Conservation (phyloP, 2,329 filamentous ascomycete species). For the Cytospora piceae region DNA sequence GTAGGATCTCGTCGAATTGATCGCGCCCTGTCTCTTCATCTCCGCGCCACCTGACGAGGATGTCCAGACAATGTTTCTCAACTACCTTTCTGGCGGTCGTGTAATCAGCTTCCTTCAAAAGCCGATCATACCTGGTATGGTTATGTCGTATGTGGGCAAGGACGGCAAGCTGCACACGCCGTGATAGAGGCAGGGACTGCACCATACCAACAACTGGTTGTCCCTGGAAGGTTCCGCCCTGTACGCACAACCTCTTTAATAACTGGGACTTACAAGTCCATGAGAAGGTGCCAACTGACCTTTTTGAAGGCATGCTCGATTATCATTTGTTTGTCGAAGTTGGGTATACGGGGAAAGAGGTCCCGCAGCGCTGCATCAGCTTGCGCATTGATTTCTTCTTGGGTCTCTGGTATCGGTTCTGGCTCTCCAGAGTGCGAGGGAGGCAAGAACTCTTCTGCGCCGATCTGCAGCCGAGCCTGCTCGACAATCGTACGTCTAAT, state of each 20-base stretch:
- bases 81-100: slow-evolving; percentile 64
- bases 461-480: slow-evolving; percentile 47
- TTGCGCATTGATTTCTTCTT: slow-evolving; percentile 64
- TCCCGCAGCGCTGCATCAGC: slow-evolving; percentile 66
- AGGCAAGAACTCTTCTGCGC: slow-evolving; percentile 36
- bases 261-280: background rate
- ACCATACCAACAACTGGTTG: slow-evolving; percentile 63
- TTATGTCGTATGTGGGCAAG: slow-evolving; percentile 68
- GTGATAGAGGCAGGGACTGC: slow-evolving; percentile 58
- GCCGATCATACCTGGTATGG: slow-evolving; percentile 67
- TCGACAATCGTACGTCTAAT: slow-evolving; percentile 63
- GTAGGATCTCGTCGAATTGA: slow-evolving; percentile 67
- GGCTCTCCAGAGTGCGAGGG: slow-evolving; percentile 42
- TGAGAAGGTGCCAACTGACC: slow-evolving; percentile 42
- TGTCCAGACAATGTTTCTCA: slow-evolving; percentile 63
- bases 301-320: slow-evolving; percentile 66
- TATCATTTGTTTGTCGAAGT: slow-evolving; percentile 65
- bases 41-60: slow-evolving; percentile 72
- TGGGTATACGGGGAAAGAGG: slow-evolving; percentile 67
- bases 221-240: slow-evolving; percentile 57
- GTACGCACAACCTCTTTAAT: slow-evolving; percentile 21
- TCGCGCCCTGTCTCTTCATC: slow-evolving; percentile 71
- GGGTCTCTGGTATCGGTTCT: slow-evolving; percentile 63
- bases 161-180: slow-evolving; percentile 67
- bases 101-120: slow-evolving; percentile 62